Evolutionary conservation across 768 basidiomycete genomes (phyloP).

Genomic region (Lanmaoa pseudosensibilis): DNA sequence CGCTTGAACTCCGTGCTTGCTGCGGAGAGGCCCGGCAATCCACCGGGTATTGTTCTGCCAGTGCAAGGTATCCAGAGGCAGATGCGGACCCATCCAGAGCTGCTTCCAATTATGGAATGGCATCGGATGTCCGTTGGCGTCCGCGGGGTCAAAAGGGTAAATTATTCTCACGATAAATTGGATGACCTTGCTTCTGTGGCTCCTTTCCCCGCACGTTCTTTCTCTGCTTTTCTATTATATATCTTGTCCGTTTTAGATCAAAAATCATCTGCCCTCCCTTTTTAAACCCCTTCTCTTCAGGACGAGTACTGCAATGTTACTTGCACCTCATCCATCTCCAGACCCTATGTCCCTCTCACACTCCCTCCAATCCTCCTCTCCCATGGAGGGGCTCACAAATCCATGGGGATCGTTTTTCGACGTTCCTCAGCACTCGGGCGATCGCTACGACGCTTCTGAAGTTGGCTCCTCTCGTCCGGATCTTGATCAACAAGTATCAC

Average conservation of each 20-base stretch:
- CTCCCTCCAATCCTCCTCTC: constrained; percentile 1
- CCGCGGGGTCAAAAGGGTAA: neutral
- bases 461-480: constrained; percentile 18
- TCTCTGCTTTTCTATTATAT: neutral
- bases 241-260: neutral
- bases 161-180: constrained; percentile 21
- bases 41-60: no score
- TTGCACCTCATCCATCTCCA: neutral
- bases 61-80: no score
- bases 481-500: constrained; percentile 30
- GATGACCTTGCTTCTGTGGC: constrained; percentile 9
- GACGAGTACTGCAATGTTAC: constrained; percentile 6
- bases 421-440: neutral
- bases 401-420: constrained; percentile 13
- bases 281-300: neutral
- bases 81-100: no score
- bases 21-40: no score
- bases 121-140: neutral
- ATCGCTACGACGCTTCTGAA: neutral
- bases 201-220: constrained; percentile 20
- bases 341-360: constrained; percentile 11
- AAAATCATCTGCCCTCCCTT: neutral
- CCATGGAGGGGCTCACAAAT: constrained; percentile 4
- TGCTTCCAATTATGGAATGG: neutral
- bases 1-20: no score